Evolutionary conservation across 2,329 filamentous ascomycete genomes (phyloP), one percentile per base, ranked within the genome.

Genomic region (Calonectria hawksworthii): DNA sequence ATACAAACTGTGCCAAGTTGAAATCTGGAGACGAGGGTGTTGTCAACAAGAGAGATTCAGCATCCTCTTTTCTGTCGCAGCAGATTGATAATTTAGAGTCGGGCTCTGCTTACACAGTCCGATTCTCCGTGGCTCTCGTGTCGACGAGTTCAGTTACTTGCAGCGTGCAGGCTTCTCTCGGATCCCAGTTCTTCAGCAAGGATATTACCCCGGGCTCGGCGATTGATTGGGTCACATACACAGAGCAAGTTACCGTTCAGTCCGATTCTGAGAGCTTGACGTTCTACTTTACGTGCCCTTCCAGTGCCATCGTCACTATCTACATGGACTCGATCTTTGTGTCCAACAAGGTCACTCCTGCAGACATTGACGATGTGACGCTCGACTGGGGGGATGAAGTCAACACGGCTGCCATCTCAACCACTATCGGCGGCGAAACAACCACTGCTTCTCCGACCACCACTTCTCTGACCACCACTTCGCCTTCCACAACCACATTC

Each of bases 251-350:
- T 2, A 59, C 64, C 0, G 69, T 74, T 0, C 18, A 51, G 1
- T 14, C 61, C 0, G 18, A 38, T 0, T 23, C 68, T 0, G 74
- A 64, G 2, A 28, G 52, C 16, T 36, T 80, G 30, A 68, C 61
- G 18, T 72, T 80, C 21, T 68, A 66, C 21, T 70, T 79, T 4
- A 73, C 56, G 1, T 80, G 78, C 36, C 28, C 16, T 5, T 36
- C n/a, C 8, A 73, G 77, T 6, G 73, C 67, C 3, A 18, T 65
- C 1, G 74, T 76, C 0, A 8, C 44, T 0, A 52, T 80, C 14
- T 71, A 78, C 13, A 38, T 80, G 1, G 78, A 80, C 23, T 76
- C 78, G 0, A 69, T 80, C 66, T 80, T 80, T 14, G 52, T 80
- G 1, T 80, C 78, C 5, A 77, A 80, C 68, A 70, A 76, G 47